Evolutionary conservation across 495 filamentous ascomycete species (phyloP).

Genomic region (Tuber borchii): DNA sequence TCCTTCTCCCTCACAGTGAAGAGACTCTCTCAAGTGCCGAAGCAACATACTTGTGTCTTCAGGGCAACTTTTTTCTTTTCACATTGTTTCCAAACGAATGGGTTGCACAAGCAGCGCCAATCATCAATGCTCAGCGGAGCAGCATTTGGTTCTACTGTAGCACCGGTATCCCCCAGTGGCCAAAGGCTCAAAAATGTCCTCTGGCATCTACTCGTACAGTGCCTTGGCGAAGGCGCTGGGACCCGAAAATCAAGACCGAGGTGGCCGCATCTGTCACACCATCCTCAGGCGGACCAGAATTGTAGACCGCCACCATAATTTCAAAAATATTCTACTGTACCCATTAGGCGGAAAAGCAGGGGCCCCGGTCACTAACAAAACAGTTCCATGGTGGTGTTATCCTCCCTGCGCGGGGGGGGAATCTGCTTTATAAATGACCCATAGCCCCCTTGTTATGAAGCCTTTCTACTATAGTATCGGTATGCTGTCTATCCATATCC

Average conservation of each 20-base stretch:
- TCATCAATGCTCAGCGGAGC: too few species aligned
- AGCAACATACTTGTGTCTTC: not conserved
- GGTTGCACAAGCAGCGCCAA: not conserved
- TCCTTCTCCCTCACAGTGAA: not conserved
- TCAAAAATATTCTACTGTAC: too few species aligned
- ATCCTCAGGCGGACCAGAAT: too few species aligned
- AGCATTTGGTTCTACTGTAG: too few species aligned
- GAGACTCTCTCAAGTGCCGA: not conserved
- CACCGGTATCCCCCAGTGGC: not conserved
- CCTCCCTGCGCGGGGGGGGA: not conserved
- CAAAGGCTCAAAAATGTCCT: not conserved
- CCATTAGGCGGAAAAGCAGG: not conserved
- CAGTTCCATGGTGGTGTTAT: too few species aligned
- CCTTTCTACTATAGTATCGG: not conserved
- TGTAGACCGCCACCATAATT: too few species aligned
- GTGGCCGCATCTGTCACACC: too few species aligned
- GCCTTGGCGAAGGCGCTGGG: not conserved
- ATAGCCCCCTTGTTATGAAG: not conserved
- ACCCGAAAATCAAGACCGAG: not conserved
- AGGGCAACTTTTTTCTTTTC: not conserved
- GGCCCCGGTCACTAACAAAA: too few species aligned
- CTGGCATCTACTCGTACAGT: not conserved
- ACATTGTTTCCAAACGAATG: not conserved
- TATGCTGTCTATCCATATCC: not conserved
- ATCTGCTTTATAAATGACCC: not conserved